Evolutionary conservation across 345 rosid species (phyloP).

Genomic region (Raphanus sativus): DNA sequence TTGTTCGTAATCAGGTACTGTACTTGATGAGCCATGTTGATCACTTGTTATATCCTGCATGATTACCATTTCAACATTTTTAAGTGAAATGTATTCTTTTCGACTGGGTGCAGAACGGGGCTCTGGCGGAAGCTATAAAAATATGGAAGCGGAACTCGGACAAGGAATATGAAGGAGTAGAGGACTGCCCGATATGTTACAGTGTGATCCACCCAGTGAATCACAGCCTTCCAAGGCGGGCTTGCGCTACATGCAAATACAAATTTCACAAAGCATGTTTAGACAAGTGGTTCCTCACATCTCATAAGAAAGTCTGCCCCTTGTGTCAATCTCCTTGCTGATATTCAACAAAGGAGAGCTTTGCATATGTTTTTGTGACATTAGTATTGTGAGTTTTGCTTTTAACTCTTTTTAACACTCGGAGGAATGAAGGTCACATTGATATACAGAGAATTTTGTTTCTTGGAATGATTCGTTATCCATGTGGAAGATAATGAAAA

Average conservation of each 20-base stretch:
- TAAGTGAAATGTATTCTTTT: not conserved
- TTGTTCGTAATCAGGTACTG: slow-evolving; percentile 90
- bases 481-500: not conserved
- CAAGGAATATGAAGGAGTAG: slow-evolving; percentile 94
- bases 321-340: slow-evolving; percentile 90
- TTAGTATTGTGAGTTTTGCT: slow-evolving; percentile 10
- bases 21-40: slow-evolving; percentile 7
- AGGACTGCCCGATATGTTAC: slow-evolving; percentile 98
- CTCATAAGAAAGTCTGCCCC: slow-evolving; percentile 88
- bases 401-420: slow-evolving; percentile 1
- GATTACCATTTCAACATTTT: not conserved
- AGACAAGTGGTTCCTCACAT: slow-evolving; percentile 92
- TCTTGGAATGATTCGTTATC: not conserved
- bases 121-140: slow-evolving; percentile 85
- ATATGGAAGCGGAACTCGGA: slow-evolving; percentile 92
- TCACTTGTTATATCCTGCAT: slow-evolving; percentile 23
- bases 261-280: slow-evolving; percentile 90
- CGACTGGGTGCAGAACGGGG: slow-evolving; percentile 71
- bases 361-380: slow-evolving; percentile 6
- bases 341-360: not conserved
- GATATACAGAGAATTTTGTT: slow-evolving; percentile 13
- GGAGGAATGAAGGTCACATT: not conserved
- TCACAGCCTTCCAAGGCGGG: slow-evolving; percentile 91
- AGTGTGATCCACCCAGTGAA: slow-evolving; percentile 90
- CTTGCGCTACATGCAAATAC: slow-evolving; percentile 93